phyloP scores from a whole-genome alignment of 192 early-diverging fungal genomes.

The Podila epicladia region DNA sequence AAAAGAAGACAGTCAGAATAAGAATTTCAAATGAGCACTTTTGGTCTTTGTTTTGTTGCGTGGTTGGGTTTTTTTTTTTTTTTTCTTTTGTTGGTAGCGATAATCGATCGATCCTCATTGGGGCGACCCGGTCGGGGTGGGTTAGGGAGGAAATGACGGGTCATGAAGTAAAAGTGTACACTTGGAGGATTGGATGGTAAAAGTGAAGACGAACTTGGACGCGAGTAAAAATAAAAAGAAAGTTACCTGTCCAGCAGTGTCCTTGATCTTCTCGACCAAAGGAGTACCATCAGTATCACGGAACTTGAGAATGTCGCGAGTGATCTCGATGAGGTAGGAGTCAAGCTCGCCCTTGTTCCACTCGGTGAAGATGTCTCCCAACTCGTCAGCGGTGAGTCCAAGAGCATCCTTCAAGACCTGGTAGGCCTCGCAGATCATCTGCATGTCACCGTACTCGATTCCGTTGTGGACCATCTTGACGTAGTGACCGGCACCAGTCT shows the following conservation, averaged over 20 bases:
- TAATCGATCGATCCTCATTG: too few relatives aligned
- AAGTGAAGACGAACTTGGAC: neutral
- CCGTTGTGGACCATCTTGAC: constrained; percentile 99
- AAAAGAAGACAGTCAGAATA: neutral
- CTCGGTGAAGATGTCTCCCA: constrained; percentile 86
- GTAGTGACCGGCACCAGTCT: constrained; percentile 96
- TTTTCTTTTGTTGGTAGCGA: too few relatives aligned
- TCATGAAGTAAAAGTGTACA: neutral
- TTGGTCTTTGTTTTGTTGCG: neutral
- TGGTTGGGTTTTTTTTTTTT: neutral
- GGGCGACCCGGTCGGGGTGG: neutral
- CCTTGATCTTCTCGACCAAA: constrained; percentile 94
- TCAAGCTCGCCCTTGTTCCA: constrained; percentile 99
- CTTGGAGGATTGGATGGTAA: neutral
- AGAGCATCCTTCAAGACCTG: constrained; percentile 91
- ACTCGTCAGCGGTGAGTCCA: constrained; percentile 84
- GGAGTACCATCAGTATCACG: constrained; percentile 90
- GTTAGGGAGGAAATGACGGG: neutral
- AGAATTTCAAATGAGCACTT: neutral
- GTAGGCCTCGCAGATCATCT: constrained; percentile 97
- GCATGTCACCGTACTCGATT: constrained; percentile 99
- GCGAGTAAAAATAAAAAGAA: constrained; percentile 3
- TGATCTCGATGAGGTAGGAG: constrained; percentile 98
- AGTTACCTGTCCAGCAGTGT: constrained; percentile 89
- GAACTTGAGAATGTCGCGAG: constrained; percentile 91